Base-by-base conservation (phyloP, 2,329 filamentous ascomycete genomes). In the Pyricularia grisea region DNA sequence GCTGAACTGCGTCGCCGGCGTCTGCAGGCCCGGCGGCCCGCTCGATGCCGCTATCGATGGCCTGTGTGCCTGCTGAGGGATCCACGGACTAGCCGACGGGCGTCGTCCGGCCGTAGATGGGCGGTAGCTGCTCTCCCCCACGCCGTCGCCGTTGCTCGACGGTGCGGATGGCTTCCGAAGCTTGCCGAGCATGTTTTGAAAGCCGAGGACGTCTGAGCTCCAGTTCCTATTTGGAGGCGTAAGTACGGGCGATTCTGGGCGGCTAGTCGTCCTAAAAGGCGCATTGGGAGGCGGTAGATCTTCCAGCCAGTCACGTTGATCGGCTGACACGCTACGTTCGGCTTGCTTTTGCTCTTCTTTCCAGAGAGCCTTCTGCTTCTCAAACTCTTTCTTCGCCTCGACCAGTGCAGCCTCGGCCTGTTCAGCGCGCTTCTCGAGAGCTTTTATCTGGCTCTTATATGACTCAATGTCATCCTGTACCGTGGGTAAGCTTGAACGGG, bases 391-490 rank as follows among this genome's bases (percentile, higher is more conserved):
- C 66, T 77, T 81, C 1, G 81, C 77, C 71, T 91, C 86, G 31
- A 84, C 79, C 1, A 93, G 81, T 4, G 90, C 87, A 10, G 85
- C 81, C 74, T 95, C 86, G 10, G 89, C 83, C 71, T 90, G 84
- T 72, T 90, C 85, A 27, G 89, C 84, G n/a, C 87, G 85, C 70
- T 85, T 84, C 71, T 88, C 87, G 3, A 96, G 80, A 20, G 84
- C 80, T 65, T 88, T 85, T 30, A 91, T 78, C 71, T 89, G 84
- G 3, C 83, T 80, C 68, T 86, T 87, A 68, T 88, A 86, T 27
- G 84, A 81, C 17, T 84, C 81, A 2, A 92, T 79, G 70, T 93
- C 89, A 71, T 87, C 83, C 70, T 90, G 87, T 9, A 90, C 83
- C 20, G 81, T 83, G n/a, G 87, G 84, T n/a, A 90, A 82, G 68